Conservation (phyloP, 2,329 filamentous ascomycete species). For the Emmonsiellopsis sp. region DNA sequence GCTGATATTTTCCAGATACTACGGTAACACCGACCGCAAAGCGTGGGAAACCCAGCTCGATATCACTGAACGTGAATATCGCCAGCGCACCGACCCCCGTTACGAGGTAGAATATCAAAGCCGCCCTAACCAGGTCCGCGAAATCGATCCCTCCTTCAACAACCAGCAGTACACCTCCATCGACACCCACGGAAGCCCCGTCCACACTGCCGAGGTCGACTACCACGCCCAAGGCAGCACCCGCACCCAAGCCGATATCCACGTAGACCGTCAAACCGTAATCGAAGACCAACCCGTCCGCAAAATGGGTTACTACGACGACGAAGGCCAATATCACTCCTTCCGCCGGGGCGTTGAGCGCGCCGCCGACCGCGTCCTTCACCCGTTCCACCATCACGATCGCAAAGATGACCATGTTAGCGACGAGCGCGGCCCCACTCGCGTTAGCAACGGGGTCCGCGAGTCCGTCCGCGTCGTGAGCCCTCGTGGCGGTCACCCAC, state of each 20-base stretch:
- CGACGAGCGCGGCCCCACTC: constrained; percentile 35
- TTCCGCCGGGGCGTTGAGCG: constrained; percentile 62
- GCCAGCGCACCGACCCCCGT: constrained; percentile 49
- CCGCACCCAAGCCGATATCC: constrained; percentile 34
- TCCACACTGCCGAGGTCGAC: constrained; percentile 15
- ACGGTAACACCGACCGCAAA: constrained; percentile 27
- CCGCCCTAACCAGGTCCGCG: constrained; percentile 23
- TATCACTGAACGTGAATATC: constrained; percentile 53
- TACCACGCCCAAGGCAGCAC: constrained; percentile 6
- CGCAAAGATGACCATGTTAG: constrained; percentile 28
- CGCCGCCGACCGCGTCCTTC: constrained; percentile 55
- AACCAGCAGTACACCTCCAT: constrained; percentile 13
- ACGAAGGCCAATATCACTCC: constrained; percentile 66
- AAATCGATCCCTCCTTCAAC: constrained; percentile 19
- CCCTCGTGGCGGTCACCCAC: constrained; percentile 41
- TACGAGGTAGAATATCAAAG: constrained; percentile 39
- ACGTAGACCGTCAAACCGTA: constrained; percentile 42
- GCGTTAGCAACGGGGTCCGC: constrained; percentile 34
- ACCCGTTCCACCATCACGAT: constrained; percentile 50
- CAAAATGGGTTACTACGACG: constrained; percentile 75
- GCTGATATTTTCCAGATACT: constrained; percentile 7
- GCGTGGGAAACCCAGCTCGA: constrained; percentile 41
- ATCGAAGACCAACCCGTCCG: constrained; percentile 42
- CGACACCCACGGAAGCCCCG: constrained; percentile 8
- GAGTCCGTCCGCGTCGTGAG: constrained; percentile 42